Evolutionary conservation across 192 early-diverging fungal genomes (phyloP), one percentile per base, ranked within the genome.

Genomic region (Gryganskiella cystojenkinii): DNA sequence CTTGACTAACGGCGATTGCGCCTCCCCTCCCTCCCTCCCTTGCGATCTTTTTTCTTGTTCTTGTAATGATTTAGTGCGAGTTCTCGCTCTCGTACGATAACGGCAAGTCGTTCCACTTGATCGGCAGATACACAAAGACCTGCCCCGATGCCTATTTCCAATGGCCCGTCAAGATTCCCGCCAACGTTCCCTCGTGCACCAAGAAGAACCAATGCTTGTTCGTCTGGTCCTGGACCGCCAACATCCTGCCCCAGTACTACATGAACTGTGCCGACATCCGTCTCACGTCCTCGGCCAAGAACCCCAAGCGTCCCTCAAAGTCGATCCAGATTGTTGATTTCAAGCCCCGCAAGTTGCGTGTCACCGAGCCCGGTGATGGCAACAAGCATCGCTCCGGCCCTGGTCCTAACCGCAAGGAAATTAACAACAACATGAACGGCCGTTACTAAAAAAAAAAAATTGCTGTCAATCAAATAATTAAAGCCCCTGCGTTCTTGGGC

Each of bases 241-340:
- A 89, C 25, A 88, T 89, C 10, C 85, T 90, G 67, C 87, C 91
- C 43, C 91, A 93, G 81, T 92, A 87, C 67, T 93, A 93, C 85
- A 85, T 84, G 81, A 91, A 91, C 84, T 92, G 91, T 59, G 91
- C 86, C 37, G 90, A 92, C 70, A 83, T 93, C 35, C 82, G 81
- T 35, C 83, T 92, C 61, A 71, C 59, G 5, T 40, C 37, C 6
- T 86, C 87, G 33, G 49, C 22, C 61, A 64, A 68, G 53, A 46
- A 46, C 42, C 60, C 42, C 47, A 37, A 42, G 33, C 60, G 22
- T 8, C 65, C 65, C 43, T 37, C 19, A 0, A 53, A 64, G 34
- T 56, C 59, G 2, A 78, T 78, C 33, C 45, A 55, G 27, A 68
- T 68, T 34, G 74, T 78, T 19, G 74, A 78, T 44, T 78, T 69